Evolutionary conservation across 163 green algal genomes (phyloP), one percentile per base, ranked within the genome.

Genomic region (Scenedesmus sp.): DNA sequence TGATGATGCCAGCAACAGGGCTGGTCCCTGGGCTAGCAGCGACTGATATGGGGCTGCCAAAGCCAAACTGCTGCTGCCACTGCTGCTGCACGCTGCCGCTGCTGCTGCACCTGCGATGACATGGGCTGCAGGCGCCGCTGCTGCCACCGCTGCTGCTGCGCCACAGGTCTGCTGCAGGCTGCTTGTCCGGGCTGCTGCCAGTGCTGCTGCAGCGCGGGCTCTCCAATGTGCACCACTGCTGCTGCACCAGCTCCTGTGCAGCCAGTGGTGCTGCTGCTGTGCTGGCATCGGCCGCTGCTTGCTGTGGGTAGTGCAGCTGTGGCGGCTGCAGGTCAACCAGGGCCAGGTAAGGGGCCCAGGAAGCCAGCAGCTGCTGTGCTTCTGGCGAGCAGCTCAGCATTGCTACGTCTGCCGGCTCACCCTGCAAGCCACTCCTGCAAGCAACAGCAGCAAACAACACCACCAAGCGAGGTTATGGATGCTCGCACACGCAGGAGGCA

Each of bases 281-380:
- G 55, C 52, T 56, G 20, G 54, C 55, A 34, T 15, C 13, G 62
- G 7, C 84, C 82, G 62, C 84, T 59, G 57, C 52, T 54, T 88
- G 83, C 83, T 88, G 59, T 9, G 70, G 70, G 70, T 79, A 79
- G 70, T 23, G 86, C 87, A 64, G 73, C 55, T 60, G 87, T 20
- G 26, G 23, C 3, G 55, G 56, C 73, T 91, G 87, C 56, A 86
- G 59, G 15, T 87, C 60, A 18, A 91, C 26, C 26, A 87, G 59
- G n/a, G 87, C 87, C 76, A 91, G 70, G 59, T 91, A 66, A n/a
- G 87, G 87, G 2, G 87, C 87, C 87, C 87, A 91, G 1, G 56
- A 26, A n/a, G 87, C 87, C 18, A 86, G 70, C 87, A 91, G 76
- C 57, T 77, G 55, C 70, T 86, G 74, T 76, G 87, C 87, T 34